Base-by-base conservation (phyloP, 2,329 filamentous ascomycete genomes). In the Colletotrichum ledebouriae region DNA sequence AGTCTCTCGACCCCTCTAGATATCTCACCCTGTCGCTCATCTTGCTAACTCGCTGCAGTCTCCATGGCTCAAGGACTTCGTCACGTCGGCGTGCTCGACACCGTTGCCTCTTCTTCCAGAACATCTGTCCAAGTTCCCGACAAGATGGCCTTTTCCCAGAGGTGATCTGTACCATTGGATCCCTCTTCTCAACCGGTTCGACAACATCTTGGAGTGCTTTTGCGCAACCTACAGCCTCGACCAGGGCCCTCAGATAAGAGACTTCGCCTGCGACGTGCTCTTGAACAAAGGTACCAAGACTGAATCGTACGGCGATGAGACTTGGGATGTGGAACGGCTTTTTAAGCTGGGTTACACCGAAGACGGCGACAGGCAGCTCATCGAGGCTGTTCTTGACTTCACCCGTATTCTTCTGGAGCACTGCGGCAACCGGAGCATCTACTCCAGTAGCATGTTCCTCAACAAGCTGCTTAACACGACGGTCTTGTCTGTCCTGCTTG, bases 141-240 rank as follows among this genome's bases (percentile, higher is more conserved):
- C 90, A 72, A 86, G 91, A 86, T 99, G 96, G 96, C 94, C 94
- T 2, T 97, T 98, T 76, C 95, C 95, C 44, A 89, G 95, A 78
- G 97, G 96, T 69, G 96, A 99, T 78, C 84, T 98, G 34, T 98
- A 98, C 78, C 95, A 99, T 84, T 99, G 97, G 97, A 98, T 99
- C 73, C 91, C 93, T 33, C 87, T 97, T 25, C 83, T 99, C 69
- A 97, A 99, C 79, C 91, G 94, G 66, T 98, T 99, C 79, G 96
- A 99, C 80, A 89, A 88, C 75, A 90, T 98, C 71, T 83, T 99
- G 46, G 93, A 97, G 74, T 84, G 89, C 44, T 94, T 97, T 78
- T 94, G 90, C 78, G 85, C 88, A 64, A 90, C 89, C 72, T 99
- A 99, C 81, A 89, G 89, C 70, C 84, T 99, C 63, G 88, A 89